Percentiles rank a stretch among this genome's conserved stretches.
Conservation (phyloP, 2,329 filamentous ascomycete species). For the Fonsecaea pugnacius region DNA sequence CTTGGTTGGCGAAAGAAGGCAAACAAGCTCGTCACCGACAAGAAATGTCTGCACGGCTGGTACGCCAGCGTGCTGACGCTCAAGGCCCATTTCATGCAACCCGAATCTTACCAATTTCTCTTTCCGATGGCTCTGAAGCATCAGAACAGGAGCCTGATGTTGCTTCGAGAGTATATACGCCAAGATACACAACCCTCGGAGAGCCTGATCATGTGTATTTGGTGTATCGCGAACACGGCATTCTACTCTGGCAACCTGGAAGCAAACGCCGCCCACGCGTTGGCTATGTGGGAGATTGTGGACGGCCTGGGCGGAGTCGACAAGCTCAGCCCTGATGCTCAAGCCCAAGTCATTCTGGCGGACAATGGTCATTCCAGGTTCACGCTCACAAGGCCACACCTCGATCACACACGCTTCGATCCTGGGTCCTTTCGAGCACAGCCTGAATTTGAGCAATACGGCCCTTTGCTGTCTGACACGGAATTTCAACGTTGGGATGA, state of each 20-base stretch:
- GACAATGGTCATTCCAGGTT: slow-evolving; percentile 17
- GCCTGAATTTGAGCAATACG: slow-evolving; percentile 6
- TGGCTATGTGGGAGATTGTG: slow-evolving; percentile 7
- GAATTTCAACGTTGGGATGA: slow-evolving; percentile 19
- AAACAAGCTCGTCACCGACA: slow-evolving; percentile 10
- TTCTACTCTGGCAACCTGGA: slow-evolving; percentile 15
- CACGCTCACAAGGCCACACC: slow-evolving; percentile 13
- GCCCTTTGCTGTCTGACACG: neutral
- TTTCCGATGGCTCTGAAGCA: slow-evolving; percentile 26
- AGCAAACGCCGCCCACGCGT: slow-evolving; percentile 9
- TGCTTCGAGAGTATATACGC: slow-evolving; percentile 14
- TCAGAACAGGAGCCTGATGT: slow-evolving; percentile 20
- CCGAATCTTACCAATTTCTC: slow-evolving; percentile 10
- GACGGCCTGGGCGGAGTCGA: slow-evolving; percentile 19
- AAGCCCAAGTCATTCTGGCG: slow-evolving; percentile 5
- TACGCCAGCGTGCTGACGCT: slow-evolving; percentile 21
- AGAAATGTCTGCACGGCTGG: slow-evolving; percentile 25
- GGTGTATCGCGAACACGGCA: slow-evolving; percentile 1
- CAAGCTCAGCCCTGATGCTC: neutral
- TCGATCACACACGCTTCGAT: slow-evolving; percentile 9
- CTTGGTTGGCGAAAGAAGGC: slow-evolving; percentile 2
- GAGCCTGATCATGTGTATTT: slow-evolving; percentile 21
- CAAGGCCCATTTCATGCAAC: slow-evolving; percentile 15
- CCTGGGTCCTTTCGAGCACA: slow-evolving; percentile 18
- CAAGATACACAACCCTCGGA: slow-evolving; percentile 8